phyloP scores from a whole-genome alignment of 2,329 filamentous ascomycete species.

The Clonostachys rhizophaga region DNA sequence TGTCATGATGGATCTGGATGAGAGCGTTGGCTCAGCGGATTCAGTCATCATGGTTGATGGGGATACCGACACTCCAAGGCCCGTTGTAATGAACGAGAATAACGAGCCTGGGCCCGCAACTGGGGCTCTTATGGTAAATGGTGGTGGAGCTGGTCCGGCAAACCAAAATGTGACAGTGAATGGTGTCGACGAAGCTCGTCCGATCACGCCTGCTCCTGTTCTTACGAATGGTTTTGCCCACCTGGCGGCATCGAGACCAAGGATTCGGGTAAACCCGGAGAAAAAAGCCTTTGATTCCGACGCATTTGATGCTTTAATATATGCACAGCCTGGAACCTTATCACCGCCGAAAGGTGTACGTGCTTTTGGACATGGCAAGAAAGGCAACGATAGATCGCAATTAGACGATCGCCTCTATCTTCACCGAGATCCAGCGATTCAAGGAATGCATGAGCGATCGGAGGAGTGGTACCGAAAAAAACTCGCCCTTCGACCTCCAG shows the following conservation, averaged over 20 bases:
- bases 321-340: constrained; percentile 20
- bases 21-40: too few relatives aligned
- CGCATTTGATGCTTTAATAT: constrained; percentile 32
- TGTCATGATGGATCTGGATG: too few relatives aligned
- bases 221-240: not conserved
- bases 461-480: constrained; percentile 42
- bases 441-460: constrained; percentile 36
- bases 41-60: too few relatives aligned
- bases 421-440: constrained; percentile 44
- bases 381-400: constrained; percentile 3
- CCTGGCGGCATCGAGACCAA: not conserved
- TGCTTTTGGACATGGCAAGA: constrained; percentile 1
- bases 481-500: constrained; percentile 37
- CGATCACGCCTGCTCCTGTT: too few relatives aligned
- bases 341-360: constrained; percentile 14
- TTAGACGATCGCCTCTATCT: constrained; percentile 30
- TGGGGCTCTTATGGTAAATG: too few relatives aligned
- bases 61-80: too few relatives aligned
- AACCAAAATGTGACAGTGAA: too few relatives aligned
- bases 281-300: constrained; percentile 9
- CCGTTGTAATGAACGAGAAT: too few relatives aligned
- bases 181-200: too few relatives aligned
- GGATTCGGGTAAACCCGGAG: not conserved
- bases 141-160: too few relatives aligned
- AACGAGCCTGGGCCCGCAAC: too few relatives aligned